phyloP scores from a whole-genome alignment of 495 filamentous ascomycete species.

The Daldinia decipiens region DNA sequence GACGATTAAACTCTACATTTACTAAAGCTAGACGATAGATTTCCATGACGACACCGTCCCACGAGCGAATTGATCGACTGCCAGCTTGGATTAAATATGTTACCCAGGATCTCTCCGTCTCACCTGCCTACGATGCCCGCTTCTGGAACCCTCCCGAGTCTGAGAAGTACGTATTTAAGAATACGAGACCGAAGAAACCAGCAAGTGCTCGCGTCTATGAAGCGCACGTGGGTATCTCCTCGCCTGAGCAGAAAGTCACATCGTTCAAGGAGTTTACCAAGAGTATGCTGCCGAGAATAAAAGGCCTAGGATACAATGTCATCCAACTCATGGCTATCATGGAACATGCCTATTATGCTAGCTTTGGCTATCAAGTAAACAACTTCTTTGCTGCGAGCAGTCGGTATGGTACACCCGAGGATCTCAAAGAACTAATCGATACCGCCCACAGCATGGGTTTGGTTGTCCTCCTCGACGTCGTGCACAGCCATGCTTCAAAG shows the following conservation, averaged over 20 bases:
- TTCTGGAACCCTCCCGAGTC: slow-evolving; percentile 93
- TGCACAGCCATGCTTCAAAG: slow-evolving; percentile 97
- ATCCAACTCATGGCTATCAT: slow-evolving; percentile 99
- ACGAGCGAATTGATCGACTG: slow-evolving; percentile 84
- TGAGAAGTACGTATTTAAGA: slow-evolving; percentile 82
- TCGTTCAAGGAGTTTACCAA: slow-evolving; percentile 98
- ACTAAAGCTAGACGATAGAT: slow-evolving; percentile 65
- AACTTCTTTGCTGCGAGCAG: slow-evolving; percentile 98
- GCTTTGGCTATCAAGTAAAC: slow-evolving; percentile 98
- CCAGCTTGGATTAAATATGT: slow-evolving; percentile 98
- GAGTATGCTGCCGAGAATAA: slow-evolving; percentile 90
- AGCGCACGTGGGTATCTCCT: slow-evolving; percentile 97
- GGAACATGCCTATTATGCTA: slow-evolving; percentile 99
- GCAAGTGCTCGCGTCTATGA: slow-evolving; percentile 91
- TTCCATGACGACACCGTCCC: slow-evolving; percentile 80
- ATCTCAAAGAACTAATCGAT: slow-evolving; percentile 95
- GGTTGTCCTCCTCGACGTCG: slow-evolving; percentile 92
- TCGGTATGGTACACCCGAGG: slow-evolving; percentile 92
- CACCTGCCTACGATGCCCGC: slow-evolving; percentile 89
- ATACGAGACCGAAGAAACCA: slow-evolving; percentile 84
- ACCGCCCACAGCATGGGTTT: slow-evolving; percentile 92
- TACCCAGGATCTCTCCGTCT: slow-evolving; percentile 88
- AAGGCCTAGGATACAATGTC: slow-evolving; percentile 91
- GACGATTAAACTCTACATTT: slow-evolving; percentile 10
- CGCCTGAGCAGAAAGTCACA: slow-evolving; percentile 84